Evolutionary conservation across 768 basidiomycete species (phyloP).

Genomic region (Suillus americanus): DNA sequence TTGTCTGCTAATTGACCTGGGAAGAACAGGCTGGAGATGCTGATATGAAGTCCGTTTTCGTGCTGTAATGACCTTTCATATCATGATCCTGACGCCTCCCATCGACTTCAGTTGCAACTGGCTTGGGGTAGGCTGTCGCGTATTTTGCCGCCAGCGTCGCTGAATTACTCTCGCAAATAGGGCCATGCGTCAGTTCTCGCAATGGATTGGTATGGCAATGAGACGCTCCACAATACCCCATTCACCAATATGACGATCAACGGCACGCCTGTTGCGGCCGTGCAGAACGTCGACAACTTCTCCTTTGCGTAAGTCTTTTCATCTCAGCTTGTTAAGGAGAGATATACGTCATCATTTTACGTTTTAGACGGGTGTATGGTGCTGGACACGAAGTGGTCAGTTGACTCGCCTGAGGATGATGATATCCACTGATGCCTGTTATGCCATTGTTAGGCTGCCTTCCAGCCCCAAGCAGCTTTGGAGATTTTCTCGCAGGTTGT

Average conservation of each 20-base stretch:
- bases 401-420: constrained; percentile 10
- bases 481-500: too few relatives aligned
- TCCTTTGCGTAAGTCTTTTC: constrained; percentile 48
- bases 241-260: constrained; percentile 57
- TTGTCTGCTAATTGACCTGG: background rate
- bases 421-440: background rate
- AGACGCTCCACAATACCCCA: constrained; percentile 38
- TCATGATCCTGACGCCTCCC: constrained; percentile 5
- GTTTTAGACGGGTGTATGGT: constrained; percentile 48
- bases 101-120: constrained; percentile 18
- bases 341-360: background rate
- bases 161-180: constrained; percentile 19
- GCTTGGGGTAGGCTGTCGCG: constrained; percentile 33
- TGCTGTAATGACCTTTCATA: background rate
- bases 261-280: constrained; percentile 51
- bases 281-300: constrained; percentile 59
- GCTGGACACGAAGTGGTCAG: constrained; percentile 66
- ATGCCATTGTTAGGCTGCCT: constrained; percentile 43
- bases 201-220: constrained; percentile 48
- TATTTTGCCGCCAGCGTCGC: background rate
- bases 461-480: too few relatives aligned
- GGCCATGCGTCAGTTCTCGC: constrained; percentile 36
- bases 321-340: background rate
- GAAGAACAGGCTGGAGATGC: constrained; percentile 26
- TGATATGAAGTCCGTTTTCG: constrained; percentile 26